A percentile compares a stretch with the other conserved stretches of the same genome.
These are phyloP conservation scores for Ogataea angusta DNA, from an alignment of 805 yeast species.

Conservation along the genomic window DNA sequence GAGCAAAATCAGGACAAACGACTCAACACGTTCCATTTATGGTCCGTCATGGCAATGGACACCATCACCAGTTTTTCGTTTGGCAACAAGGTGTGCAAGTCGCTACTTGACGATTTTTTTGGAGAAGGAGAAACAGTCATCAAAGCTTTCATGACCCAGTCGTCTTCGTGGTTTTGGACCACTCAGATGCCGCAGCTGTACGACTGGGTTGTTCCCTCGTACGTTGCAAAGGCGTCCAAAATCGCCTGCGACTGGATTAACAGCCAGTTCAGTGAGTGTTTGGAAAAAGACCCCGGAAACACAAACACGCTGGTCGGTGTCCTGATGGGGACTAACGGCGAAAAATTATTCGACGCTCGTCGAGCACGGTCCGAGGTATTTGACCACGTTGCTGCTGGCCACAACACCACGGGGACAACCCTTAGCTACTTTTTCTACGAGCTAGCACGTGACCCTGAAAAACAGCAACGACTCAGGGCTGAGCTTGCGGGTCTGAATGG, in stretches of 20 bases:
- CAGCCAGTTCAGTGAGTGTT: slow-evolving; percentile 26
- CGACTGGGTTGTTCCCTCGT: slow-evolving; percentile 43
- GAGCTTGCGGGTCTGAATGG: slow-evolving; percentile 38
- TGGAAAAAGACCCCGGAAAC: slow-evolving; percentile 11
- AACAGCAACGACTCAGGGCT: slow-evolving; percentile 44
- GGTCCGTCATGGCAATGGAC: slow-evolving; percentile 71
- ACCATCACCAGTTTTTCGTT: slow-evolving; percentile 59
- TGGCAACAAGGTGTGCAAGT: slow-evolving; percentile 47
- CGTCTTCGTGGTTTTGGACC: slow-evolving; percentile 65
- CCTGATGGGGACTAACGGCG: slow-evolving; percentile 16
- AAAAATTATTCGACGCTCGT: slow-evolving; percentile 17
- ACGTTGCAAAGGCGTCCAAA: slow-evolving; percentile 37
- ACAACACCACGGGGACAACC: slow-evolving; percentile 70
- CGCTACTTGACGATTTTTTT: slow-evolving; percentile 38
- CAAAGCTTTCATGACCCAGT: slow-evolving; percentile 44
- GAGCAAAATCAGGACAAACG: slow-evolving; percentile 23
- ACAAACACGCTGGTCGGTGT: slow-evolving; percentile 25
- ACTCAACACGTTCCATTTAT: slow-evolving; percentile 58
- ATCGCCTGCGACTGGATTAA: slow-evolving; percentile 45
- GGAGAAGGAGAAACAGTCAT: slow-evolving; percentile 41
- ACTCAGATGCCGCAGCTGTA: slow-evolving; percentile 56
- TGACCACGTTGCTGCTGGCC: slow-evolving; percentile 76
- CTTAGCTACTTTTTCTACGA: slow-evolving; percentile 58
- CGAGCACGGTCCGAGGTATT: slow-evolving; percentile 46
- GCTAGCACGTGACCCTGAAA: slow-evolving; percentile 45